Percentiles rank a stretch among this genome's conserved stretches.
These are phyloP conservation scores for Sporisorium reilianum DNA, from an alignment of 1,284 basidiomycete species.

Conservation along the genomic window DNA sequence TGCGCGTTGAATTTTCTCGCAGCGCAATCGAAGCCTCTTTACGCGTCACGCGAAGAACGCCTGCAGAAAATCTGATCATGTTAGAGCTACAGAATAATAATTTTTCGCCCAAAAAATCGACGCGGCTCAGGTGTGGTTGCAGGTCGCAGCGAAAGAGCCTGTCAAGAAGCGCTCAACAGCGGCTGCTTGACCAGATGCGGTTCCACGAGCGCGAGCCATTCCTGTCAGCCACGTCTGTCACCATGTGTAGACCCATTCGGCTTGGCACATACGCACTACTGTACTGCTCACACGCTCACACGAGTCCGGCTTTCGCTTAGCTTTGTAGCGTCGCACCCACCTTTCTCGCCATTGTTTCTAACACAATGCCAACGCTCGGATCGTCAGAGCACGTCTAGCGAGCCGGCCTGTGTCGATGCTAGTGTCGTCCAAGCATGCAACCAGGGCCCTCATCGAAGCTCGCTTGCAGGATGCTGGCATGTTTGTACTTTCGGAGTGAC, in stretches of 20 bases:
- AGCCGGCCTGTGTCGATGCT: neutral
- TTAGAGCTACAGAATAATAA: no score
- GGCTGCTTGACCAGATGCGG: no score
- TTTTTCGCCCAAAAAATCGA: no score
- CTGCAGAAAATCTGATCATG: neutral
- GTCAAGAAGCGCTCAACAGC: neutral
- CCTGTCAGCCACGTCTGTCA: slow-evolving; percentile 2
- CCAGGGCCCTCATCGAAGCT: neutral
- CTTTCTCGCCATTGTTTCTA: no score
- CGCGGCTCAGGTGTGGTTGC: no score
- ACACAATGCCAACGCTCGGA: no score
- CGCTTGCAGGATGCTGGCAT: neutral
- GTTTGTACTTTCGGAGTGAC: neutral
- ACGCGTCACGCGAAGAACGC: slow-evolving; percentile 29
- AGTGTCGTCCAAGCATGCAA: neutral
- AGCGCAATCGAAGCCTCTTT: no score
- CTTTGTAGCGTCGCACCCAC: neutral
- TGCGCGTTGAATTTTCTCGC: slow-evolving; percentile 4
- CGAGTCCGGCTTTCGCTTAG: no score
- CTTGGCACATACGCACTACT: no score
- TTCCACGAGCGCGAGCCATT: no score
- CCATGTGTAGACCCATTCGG: slow-evolving; percentile 1
- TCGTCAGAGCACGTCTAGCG: neutral
- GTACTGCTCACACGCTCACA: no score
- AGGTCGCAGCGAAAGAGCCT: neutral